Evolutionary conservation across 129 eudicot species (phyloP), one percentile per base, ranked within the genome.

Genomic region (Lonicera japonica): DNA sequence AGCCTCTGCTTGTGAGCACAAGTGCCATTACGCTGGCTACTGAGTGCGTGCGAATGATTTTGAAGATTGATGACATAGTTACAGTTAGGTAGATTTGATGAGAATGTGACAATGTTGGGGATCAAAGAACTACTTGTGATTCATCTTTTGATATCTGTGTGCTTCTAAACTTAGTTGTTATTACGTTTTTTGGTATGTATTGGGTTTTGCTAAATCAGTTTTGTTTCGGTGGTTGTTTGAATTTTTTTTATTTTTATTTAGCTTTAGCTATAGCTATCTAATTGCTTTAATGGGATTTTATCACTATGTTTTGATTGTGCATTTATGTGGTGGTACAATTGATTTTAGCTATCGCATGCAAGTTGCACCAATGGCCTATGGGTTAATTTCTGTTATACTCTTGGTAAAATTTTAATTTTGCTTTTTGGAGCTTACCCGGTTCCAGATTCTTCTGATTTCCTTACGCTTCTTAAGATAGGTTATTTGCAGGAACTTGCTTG

Each of bases 61-160:
- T 90, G 86, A 90, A 90, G 97, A 90, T 90, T 62, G 97, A 90
- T 74, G 97, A 90, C 70, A 90, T 90, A 38, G 97, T 90, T 56
- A 90, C 95, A 9, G 97, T 90, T 74, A 78, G 95, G 88, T 90
- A 90, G 83, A 77, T 22, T 71, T 66, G 40, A 61, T 76, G 17
- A 36, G 64, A 39, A 40, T 61, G 52, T 22, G 21, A 23, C 13
- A 19, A 47, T 58, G 58, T 60, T 9, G 69, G 65, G 16, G 68
- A 21, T 48, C 47, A 21, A 23, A 36, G 55, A 63, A 48, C 69
- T 29, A 47, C 69, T 72, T 72, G 54, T 58, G 12, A 57, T 25
- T 56, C 65, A 57, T 65, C 70, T 58, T 71, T 73, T 70, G 46
- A 21, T 40, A 41, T 73, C 23, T 65, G 40, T 71, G 68, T 47